Evolutionary conservation across 169 alveolate genomes (phyloP).

Genomic region (Pseudocohnilembus persalinus): DNA sequence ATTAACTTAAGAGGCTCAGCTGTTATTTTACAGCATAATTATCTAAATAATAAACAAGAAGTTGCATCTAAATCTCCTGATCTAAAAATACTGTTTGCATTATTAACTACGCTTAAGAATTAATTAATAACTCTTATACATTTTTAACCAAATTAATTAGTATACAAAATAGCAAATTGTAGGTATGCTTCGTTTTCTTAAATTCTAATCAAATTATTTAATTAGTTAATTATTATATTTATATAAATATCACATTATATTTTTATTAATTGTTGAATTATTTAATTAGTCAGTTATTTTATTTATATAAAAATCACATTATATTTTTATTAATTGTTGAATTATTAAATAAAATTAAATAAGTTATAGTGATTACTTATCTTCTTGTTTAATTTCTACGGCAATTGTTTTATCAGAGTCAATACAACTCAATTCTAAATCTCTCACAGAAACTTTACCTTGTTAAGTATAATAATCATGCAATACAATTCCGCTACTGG

Average conservation of each 20-base stretch:
- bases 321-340: no score
- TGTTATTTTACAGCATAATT: constrained; percentile 20
- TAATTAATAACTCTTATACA: constrained; percentile 59
- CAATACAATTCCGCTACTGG: constrained; percentile 53
- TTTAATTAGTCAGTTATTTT: no score
- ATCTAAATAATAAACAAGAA: constrained; percentile 25
- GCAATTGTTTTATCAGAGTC: constrained; percentile 61
- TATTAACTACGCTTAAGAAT: constrained; percentile 34
- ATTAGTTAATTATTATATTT: no score
- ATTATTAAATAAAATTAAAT: no score
- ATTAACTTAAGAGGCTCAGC: constrained; percentile 25
- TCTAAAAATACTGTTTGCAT: constrained; percentile 46
- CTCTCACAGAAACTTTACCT: constrained; percentile 43
- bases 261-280: no score
- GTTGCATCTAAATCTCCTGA: constrained; percentile 58
- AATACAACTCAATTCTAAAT: constrained; percentile 55
- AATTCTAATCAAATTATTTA: not conserved
- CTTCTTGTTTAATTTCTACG: constrained; percentile 48
- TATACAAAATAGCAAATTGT: constrained; percentile 59
- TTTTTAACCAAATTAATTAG: constrained; percentile 54
- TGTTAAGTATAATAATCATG: constrained; percentile 48
- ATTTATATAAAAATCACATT: no score
- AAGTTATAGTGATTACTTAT: no score
- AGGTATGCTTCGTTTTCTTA: constrained; percentile 44
- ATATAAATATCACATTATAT: no score